These are phyloP conservation scores for Pleodorina starrii DNA, from an alignment of 139 green algal genomes.

Conservation along the genomic window DNA sequence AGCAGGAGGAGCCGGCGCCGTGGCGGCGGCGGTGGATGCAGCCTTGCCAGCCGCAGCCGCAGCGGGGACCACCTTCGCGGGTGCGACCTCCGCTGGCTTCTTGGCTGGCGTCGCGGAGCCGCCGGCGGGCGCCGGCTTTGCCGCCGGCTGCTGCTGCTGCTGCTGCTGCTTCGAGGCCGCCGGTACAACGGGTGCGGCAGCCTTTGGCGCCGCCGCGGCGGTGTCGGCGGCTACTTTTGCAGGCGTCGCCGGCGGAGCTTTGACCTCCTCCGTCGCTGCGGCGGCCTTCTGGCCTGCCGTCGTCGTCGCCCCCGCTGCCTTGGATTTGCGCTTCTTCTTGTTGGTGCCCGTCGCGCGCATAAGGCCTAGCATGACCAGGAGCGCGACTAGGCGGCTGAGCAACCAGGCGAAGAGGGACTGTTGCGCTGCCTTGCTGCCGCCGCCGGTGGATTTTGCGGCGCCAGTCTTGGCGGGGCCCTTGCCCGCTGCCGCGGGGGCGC, in stretches of 20 bases:
- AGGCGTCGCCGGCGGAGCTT: not conserved
- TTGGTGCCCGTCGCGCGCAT: not conserved
- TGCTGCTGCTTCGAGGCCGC: not conserved
- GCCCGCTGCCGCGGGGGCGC: not conserved
- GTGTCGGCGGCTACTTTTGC: not conserved
- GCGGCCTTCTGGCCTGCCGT: not conserved
- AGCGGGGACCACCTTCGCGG: no score
- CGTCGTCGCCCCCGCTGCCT: not conserved
- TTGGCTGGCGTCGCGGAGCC: not conserved
- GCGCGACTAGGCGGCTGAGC: not conserved
- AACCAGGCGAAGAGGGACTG: constrained; percentile 40
- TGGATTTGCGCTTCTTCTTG: constrained; percentile 14
- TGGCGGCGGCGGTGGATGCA: not conserved
- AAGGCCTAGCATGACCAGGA: constrained; percentile 25
- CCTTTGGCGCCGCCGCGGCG: not conserved
- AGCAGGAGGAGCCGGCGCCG: not conserved
- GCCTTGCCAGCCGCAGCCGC: not conserved
- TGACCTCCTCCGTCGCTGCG: not conserved
- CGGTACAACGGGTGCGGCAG: not conserved
- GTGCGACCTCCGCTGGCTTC: not conserved
- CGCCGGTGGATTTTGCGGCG: not conserved
- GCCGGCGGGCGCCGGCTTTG: not conserved
- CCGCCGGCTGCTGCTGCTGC: not conserved
- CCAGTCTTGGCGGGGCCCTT: not conserved
- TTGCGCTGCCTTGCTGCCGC: not conserved